A percentile compares a stretch with the other conserved stretches of the same genome.
phyloP scores from a whole-genome alignment of 2,329 filamentous ascomycete genomes.

The Fusarium mundagurra region DNA sequence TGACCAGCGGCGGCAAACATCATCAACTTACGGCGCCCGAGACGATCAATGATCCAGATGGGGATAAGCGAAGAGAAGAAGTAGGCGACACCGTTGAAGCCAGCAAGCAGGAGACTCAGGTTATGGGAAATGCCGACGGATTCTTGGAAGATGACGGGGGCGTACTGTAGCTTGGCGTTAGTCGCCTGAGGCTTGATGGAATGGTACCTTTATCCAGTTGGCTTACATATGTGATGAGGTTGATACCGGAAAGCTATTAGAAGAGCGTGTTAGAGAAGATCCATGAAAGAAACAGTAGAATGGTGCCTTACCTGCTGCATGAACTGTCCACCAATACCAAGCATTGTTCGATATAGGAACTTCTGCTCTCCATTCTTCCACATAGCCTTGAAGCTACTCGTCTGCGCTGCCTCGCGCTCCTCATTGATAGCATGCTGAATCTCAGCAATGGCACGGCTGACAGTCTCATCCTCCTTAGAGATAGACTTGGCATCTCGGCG shows the following conservation, averaged over 20 bases:
- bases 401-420: constrained; percentile 50
- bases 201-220: background rate
- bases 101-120: constrained; percentile 61
- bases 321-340: constrained; percentile 56
- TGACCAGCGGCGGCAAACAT: constrained; percentile 56
- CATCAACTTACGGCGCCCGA: constrained; percentile 68
- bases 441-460: constrained; percentile 45
- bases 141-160: constrained; percentile 56
- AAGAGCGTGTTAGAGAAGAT: background rate
- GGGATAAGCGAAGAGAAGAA: constrained; percentile 44
- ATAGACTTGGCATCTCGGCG: constrained; percentile 42
- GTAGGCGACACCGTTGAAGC: constrained; percentile 58
- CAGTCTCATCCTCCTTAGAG: constrained; percentile 39
- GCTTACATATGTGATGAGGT: constrained; percentile 47
- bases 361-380: constrained; percentile 55
- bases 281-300: background rate
- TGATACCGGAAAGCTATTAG: constrained; percentile 44
- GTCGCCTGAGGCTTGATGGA: background rate
- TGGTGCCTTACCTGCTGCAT: constrained; percentile 49
- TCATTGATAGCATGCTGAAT: constrained; percentile 54
- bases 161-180: constrained; percentile 39
- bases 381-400: constrained; percentile 48
- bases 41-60: constrained; percentile 50
- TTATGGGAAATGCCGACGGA: constrained; percentile 55
- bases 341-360: constrained; percentile 51